Conservation (phyloP, 106 monocot species). For the Apostasia ramifera region DNA sequence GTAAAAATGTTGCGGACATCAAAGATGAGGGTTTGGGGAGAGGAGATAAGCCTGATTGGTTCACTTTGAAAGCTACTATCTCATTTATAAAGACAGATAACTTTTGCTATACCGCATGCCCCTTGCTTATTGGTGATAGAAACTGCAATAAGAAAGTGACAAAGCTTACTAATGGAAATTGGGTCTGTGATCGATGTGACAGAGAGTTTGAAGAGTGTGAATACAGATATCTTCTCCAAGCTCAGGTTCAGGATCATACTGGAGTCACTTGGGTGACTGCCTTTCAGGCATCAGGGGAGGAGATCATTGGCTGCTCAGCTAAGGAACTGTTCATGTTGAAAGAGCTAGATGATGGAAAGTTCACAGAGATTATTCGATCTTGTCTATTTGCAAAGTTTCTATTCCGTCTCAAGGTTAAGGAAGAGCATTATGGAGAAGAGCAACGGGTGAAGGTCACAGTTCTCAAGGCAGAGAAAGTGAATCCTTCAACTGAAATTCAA, state of each 20-base stretch:
- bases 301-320: slow-evolving; percentile 70
- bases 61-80: slow-evolving; percentile 70
- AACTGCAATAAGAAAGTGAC: slow-evolving; percentile 79
- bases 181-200: slow-evolving; percentile 77
- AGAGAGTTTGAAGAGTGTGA: slow-evolving; percentile 81
- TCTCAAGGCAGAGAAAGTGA: slow-evolving; percentile 66
- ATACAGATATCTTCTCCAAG: slow-evolving; percentile 86
- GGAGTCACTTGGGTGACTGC: slow-evolving; percentile 78
- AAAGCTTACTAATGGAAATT: slow-evolving; percentile 36
- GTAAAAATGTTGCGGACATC: slow-evolving; percentile 76
- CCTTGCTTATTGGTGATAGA: slow-evolving; percentile 70
- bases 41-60: slow-evolving; percentile 87
- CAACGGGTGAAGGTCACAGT: slow-evolving; percentile 72
- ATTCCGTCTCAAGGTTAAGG: slow-evolving; percentile 83
- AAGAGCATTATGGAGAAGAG: slow-evolving; percentile 81
- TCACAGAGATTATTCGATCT: slow-evolving; percentile 43
- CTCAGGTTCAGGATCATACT: slow-evolving; percentile 91
- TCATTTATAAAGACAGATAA: slow-evolving; percentile 79
- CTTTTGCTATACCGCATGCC: slow-evolving; percentile 94
- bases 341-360: slow-evolving; percentile 53
- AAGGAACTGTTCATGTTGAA: slow-evolving; percentile 64
- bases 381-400: slow-evolving; percentile 67
- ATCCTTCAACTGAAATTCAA: slow-evolving; percentile 60
- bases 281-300: slow-evolving; percentile 91
- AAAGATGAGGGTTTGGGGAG: slow-evolving; percentile 92